Conservation (phyloP, 2,329 filamentous ascomycete genomes). For the Microascus cirrosus region DNA sequence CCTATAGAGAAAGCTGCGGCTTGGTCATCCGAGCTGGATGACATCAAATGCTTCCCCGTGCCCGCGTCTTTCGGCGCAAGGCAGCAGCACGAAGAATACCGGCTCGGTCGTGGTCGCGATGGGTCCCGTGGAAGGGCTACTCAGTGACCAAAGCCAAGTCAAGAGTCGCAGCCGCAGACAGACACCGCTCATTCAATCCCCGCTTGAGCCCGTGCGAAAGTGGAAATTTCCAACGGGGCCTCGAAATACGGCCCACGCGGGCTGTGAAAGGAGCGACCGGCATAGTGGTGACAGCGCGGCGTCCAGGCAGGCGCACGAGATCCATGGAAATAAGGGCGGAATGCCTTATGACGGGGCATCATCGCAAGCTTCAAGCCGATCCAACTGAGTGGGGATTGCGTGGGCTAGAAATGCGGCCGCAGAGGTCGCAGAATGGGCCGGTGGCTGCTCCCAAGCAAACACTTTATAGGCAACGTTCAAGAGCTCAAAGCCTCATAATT, state of each 20-base stretch:
- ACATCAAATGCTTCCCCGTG: neutral
- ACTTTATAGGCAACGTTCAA: neutral
- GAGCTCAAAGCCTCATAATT: neutral
- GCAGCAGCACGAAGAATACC: neutral
- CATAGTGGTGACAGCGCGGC: neutral
- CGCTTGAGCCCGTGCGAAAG: neutral
- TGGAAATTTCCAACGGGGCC: neutral
- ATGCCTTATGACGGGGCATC: neutral
- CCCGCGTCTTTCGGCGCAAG: neutral
- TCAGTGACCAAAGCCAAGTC: neutral
- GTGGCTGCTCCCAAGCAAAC: neutral
- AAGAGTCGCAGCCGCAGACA: neutral
- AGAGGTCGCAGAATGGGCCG: neutral
- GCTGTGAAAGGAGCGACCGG: neutral
- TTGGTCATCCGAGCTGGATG: too few relatives aligned
- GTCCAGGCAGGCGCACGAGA: neutral
- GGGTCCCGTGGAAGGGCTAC: neutral
- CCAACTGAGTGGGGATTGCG: neutral
- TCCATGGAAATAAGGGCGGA: neutral
- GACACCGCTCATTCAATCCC: neutral
- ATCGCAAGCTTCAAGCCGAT: neutral
- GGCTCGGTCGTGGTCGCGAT: neutral
- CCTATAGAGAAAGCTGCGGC: too few relatives aligned
- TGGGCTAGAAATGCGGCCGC: neutral
- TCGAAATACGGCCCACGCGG: neutral